phyloP scores from a whole-genome alignment of 345 rosid species.

The thale cress (Arabidopsis thaliana) region TAIR10.1 NC_003074.8:2771001-2771500 shows the following conservation, averaged over 20 bases:
- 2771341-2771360: conserved; percentile 1
- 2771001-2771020: conserved; percentile 33
- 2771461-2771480: conserved; percentile 43
- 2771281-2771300: neutral
- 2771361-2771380: neutral
- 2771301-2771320: neutral
- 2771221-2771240: conserved; percentile 20
- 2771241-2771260: conserved; percentile 18
- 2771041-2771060: conserved; percentile 25
- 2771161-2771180: conserved; percentile 25
- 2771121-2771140: conserved; percentile 34
- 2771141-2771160: neutral
- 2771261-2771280: conserved; percentile 3
- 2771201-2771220: conserved; percentile 19
- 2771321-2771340: neutral
- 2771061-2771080: conserved; percentile 54
- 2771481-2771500: conserved; percentile 37
- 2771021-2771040: conserved; percentile 14
- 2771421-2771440: conserved; percentile 34
- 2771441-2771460: conserved; percentile 34
- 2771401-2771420: neutral
- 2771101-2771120: conserved; percentile 34
- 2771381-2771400: neutral
- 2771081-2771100: conserved; percentile 65
- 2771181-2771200: conserved; percentile 10